Evolutionary conservation across 306 rosid genomes (phyloP), one percentile per base, ranked within the genome.

Genomic region (Prosopis cineraria): DNA sequence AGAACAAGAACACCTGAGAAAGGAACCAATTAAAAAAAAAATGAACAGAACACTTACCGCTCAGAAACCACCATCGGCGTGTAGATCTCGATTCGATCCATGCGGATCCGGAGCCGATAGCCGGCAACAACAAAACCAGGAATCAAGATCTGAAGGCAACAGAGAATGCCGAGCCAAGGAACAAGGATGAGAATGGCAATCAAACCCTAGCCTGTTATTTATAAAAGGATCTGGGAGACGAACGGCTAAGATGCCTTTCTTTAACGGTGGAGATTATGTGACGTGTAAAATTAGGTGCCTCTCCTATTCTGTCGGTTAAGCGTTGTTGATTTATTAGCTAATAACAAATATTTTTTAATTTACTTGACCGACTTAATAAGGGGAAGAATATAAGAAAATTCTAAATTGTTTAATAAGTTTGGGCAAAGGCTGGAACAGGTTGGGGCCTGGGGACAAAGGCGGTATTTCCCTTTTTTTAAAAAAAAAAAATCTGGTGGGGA

Each of bases 141-240:
- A 24, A 50, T 1, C 12, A 11, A 34, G 76, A 72, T 50, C 64
- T 50, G 1, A 25, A 1, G 14, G 0, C 0, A 9, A 3, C 5
- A 66, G 14, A 6, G 0, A 4, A 72, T 0, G n/a, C n/a, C n/a
- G 25, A n/a, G n/a, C 5, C 0, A 1, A 0, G 14, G 25, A 2
- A 9, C 5, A 3, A 4, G 0, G 34, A 33, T 4, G 34, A 50
- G 3, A 11, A 11, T 0, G 0, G 0, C 0, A 0, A 2, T 0
- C 0, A 6, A 6, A 20, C 11, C 31, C 30, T 33, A n/a, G 37
- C 2, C 33, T 20, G 5, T 29, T 8, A 11, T 72, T 50, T 72
- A 72, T 72, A 72, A 20, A 8, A 13, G 64, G 33, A 4, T 33
- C 6, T 10, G 64, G 11, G 14, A 29, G 16, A 11, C 30, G 76